A percentile compares a stretch with the other conserved stretches of the same genome.
These are phyloP conservation scores for Marvania coccoides DNA, from an alignment of 139 green algal genomes.

Conservation along the genomic window DNA sequence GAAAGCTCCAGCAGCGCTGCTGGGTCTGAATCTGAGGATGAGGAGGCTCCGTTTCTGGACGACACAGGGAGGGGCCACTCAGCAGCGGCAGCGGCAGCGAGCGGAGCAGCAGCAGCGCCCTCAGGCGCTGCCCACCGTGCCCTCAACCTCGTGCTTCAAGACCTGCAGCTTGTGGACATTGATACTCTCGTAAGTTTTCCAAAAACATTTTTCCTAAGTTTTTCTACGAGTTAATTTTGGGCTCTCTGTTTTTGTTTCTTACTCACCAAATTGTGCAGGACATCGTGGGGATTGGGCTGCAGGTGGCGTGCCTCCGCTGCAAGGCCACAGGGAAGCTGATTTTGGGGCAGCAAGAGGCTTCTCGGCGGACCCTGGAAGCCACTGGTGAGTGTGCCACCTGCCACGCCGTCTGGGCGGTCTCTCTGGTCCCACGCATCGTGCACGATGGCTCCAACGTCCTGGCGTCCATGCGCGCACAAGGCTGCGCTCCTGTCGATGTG, in stretches of 20 bases:
- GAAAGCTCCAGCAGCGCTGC: neutral
- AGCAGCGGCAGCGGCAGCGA: neutral
- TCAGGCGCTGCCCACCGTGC: neutral
- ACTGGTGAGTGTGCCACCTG: conserved; percentile 19
- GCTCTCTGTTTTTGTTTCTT: neutral
- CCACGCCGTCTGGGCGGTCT: conserved; percentile 10
- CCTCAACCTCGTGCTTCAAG: conserved; percentile 1
- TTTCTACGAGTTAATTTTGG: neutral
- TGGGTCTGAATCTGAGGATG: neutral
- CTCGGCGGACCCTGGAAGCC: neutral
- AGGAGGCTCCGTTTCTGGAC: no score
- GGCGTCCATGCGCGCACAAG: conserved; percentile 8
- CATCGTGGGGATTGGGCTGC: neutral
- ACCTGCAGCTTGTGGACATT: conserved; percentile 5
- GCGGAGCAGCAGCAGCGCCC: no score
- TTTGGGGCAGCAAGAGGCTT: neutral
- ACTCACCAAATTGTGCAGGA: no score
- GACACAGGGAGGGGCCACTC: no score
- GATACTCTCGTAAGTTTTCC: conserved; percentile 20
- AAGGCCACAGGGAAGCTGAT: neutral
- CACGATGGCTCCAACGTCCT: conserved; percentile 33
- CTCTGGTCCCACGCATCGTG: conserved; percentile 22
- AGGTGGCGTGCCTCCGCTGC: conserved; percentile 14
- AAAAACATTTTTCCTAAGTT: no score
- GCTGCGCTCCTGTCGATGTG: conserved; percentile 29